Conservation (phyloP, 495 filamentous ascomycete genomes). For the Talaromyces proteolyticus region DNA sequence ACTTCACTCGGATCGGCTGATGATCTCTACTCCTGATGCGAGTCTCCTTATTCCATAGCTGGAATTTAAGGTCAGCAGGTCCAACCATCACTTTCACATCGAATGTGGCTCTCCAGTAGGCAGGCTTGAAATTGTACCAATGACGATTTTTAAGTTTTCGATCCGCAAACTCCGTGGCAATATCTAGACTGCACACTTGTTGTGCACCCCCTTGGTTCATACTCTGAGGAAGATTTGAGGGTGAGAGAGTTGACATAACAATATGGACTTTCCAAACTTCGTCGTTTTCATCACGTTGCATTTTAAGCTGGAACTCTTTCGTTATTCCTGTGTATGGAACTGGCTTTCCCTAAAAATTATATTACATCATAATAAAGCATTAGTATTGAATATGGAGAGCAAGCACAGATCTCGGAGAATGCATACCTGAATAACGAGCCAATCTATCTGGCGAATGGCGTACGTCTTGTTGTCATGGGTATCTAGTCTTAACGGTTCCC, state of each 20-base stretch:
- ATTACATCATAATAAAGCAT: too few species aligned
- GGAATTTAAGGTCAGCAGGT: constrained; percentile 49
- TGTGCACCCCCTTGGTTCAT: constrained; percentile 24
- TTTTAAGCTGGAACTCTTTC: constrained; percentile 39
- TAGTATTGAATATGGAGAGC: not conserved
- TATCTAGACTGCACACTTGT: constrained; percentile 19
- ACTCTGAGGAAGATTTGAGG: constrained; percentile 32
- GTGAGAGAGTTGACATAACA: constrained; percentile 40
- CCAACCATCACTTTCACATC: constrained; percentile 47
- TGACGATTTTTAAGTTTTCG: constrained; percentile 39
- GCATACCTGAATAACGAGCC: constrained; percentile 46
- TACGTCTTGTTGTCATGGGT: constrained; percentile 38
- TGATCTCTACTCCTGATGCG: constrained; percentile 36
- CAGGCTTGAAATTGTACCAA: constrained; percentile 34
- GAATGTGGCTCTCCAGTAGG: constrained; percentile 42
- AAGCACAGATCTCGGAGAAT: not conserved
- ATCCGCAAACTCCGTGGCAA: constrained; percentile 26
- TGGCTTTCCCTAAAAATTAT: constrained; percentile 32
- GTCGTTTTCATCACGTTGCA: constrained; percentile 28
- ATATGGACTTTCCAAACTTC: constrained; percentile 39
- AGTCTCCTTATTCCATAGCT: constrained; percentile 43
- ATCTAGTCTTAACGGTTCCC: constrained; percentile 35
- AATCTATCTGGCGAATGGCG: constrained; percentile 47
- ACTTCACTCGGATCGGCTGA: constrained; percentile 44
- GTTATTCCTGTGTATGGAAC: constrained; percentile 28